phyloP scores from a whole-genome alignment of 257 asterid species.

The Avicennia marina region DNA sequence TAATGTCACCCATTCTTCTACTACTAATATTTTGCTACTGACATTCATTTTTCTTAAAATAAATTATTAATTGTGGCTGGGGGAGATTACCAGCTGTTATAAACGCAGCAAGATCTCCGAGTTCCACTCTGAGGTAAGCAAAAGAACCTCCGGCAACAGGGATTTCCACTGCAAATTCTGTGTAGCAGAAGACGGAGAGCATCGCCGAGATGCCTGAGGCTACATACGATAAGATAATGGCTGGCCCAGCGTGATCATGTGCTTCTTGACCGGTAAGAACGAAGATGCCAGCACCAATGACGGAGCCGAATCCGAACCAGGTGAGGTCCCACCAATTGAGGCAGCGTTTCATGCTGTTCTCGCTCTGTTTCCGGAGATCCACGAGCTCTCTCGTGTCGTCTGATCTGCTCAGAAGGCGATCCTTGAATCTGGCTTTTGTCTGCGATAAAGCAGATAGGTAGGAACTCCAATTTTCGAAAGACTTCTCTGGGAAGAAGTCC shows the following conservation, averaged over 20 bases:
- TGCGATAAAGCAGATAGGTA: slow-evolving; percentile 39
- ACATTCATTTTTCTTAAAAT: too few species aligned
- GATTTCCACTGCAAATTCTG: slow-evolving; percentile 52
- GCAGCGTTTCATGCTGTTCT: slow-evolving; percentile 55
- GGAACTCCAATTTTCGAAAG: slow-evolving; percentile 42
- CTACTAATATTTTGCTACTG: too few species aligned
- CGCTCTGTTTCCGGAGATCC: slow-evolving; percentile 51
- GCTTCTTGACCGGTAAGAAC: slow-evolving; percentile 66
- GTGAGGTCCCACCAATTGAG: slow-evolving; percentile 72
- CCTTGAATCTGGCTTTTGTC: slow-evolving; percentile 38
- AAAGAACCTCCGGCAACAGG: slow-evolving; percentile 63
- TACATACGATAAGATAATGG: slow-evolving; percentile 48
- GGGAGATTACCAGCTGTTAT: slow-evolving; percentile 30
- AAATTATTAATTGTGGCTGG: too few species aligned
- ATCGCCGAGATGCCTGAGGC: slow-evolving; percentile 60
- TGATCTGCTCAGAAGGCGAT: slow-evolving; percentile 47
- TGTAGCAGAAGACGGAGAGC: slow-evolving; percentile 68
- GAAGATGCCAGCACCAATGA: slow-evolving; percentile 61
- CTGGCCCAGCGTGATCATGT: slow-evolving; percentile 56
- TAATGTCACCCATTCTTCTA: too few species aligned
- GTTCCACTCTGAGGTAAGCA: slow-evolving; percentile 54
- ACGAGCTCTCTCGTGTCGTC: slow-evolving; percentile 38
- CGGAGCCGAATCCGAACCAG: slow-evolving; percentile 72
- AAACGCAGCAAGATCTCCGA: slow-evolving; percentile 58
- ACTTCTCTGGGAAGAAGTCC: slow-evolving; percentile 51